A percentile compares a stretch with the other conserved stretches of the same genome.
These are phyloP conservation scores for Dryas octopetala DNA, from an alignment of 306 rosid species.

Conservation along the genomic window DNA sequence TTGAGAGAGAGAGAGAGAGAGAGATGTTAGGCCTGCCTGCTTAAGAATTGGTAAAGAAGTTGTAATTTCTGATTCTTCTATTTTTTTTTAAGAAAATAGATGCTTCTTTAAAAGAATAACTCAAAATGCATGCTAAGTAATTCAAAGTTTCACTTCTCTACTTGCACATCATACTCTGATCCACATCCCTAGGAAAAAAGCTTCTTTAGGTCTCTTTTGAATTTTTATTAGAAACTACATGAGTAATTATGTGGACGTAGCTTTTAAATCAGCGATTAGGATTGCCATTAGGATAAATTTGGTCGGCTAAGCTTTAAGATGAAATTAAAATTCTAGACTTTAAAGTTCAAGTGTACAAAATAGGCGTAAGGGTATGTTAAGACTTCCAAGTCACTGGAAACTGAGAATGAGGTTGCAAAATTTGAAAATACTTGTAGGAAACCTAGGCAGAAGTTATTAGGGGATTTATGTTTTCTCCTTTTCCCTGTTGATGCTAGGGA, in stretches of 20 bases:
- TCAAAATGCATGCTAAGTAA: neutral
- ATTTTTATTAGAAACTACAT: neutral
- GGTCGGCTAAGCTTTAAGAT: no score
- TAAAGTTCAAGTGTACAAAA: neutral
- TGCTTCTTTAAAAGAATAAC: neutral
- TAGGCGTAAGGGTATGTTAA: neutral
- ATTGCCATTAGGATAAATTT: no score
- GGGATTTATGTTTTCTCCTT: neutral
- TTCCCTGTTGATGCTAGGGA: conserved; percentile 1
- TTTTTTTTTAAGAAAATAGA: neutral
- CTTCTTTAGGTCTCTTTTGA: neutral
- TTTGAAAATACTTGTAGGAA: neutral
- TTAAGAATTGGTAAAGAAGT: neutral
- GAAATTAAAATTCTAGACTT: neutral
- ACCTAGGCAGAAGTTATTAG: neutral
- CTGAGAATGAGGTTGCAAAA: neutral
- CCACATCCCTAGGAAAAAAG: neutral
- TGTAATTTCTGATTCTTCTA: neutral
- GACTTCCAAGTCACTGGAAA: neutral
- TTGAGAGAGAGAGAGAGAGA: no score
- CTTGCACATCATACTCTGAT: neutral
- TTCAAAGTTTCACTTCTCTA: neutral
- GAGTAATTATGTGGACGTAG: neutral
- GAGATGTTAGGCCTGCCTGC: neutral
- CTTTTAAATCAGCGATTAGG: neutral